A percentile compares a stretch with the other conserved stretches of the same genome.
Conservation (phyloP, 2,329 filamentous ascomycete species). For the Cucurbitaria berberidis region DNA sequence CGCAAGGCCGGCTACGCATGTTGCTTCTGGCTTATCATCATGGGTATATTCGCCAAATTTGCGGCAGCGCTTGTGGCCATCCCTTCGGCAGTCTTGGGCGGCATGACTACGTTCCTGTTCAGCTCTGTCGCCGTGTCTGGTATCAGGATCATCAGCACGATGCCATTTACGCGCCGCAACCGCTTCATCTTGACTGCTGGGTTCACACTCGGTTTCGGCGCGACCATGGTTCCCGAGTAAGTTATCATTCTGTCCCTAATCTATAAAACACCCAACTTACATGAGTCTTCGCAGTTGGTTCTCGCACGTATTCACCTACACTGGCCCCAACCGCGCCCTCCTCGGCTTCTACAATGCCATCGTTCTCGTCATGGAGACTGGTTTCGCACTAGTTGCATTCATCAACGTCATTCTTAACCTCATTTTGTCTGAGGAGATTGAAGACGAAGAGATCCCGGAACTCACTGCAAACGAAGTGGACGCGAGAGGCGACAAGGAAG, state of each 20-base stretch:
- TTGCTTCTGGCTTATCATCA: constrained; percentile 77
- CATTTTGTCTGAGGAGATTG: constrained; percentile 74
- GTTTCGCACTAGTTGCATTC: constrained; percentile 75
- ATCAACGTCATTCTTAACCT: constrained; percentile 77
- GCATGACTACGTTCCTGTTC: constrained; percentile 77
- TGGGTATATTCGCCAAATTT: constrained; percentile 85
- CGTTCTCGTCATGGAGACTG: constrained; percentile 58
- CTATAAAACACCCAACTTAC: constrained; percentile 6
- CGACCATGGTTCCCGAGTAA: constrained; percentile 54
- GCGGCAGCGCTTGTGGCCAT: constrained; percentile 80
- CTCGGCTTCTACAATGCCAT: constrained; percentile 76
- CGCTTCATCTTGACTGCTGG: constrained; percentile 81
- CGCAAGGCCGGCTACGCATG: constrained; percentile 80
- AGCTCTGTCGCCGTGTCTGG: constrained; percentile 77
- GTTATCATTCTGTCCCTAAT: constrained; percentile 11
- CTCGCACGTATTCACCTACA: constrained; percentile 73
- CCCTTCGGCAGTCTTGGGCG: constrained; percentile 59
- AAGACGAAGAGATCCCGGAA: constrained; percentile 62
- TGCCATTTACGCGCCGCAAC: constrained; percentile 78
- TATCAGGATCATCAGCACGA: constrained; percentile 74
- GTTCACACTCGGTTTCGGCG: constrained; percentile 71
- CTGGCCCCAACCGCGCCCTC: constrained; percentile 69
- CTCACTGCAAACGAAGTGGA: constrained; percentile 51
- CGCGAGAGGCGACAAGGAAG: constrained; percentile 47
- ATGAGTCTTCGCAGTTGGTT: constrained; percentile 67